Evolutionary conservation across 1,284 basidiomycete species (phyloP).

Genomic region (Austroboletus novae-zelandiae): DNA sequence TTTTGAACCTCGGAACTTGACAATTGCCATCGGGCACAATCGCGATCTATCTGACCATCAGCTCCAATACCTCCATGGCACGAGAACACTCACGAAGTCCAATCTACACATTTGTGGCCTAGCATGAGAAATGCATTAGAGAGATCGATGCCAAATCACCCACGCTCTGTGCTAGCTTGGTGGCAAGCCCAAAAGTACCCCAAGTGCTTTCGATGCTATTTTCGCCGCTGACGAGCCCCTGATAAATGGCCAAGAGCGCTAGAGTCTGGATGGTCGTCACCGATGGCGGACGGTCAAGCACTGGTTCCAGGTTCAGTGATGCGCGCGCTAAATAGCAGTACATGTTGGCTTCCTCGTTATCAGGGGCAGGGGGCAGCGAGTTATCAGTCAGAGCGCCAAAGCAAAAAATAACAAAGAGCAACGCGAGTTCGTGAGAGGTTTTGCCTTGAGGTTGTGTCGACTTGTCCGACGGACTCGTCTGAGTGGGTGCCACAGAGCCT

Average conservation of each 20-base stretch:
- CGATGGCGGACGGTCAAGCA: slow-evolving; percentile 63
- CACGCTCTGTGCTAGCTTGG: slow-evolving; percentile 65
- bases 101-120: slow-evolving; percentile 39
- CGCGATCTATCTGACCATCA: slow-evolving; percentile 48
- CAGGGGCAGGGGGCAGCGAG: slow-evolving; percentile 47
- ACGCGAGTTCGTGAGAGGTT: slow-evolving; percentile 54
- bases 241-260: slow-evolving; percentile 65
- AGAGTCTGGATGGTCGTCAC: slow-evolving; percentile 67
- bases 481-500: slow-evolving; percentile 24
- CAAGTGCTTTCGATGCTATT: slow-evolving; percentile 62
- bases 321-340: slow-evolving; percentile 58
- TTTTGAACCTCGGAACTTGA: slow-evolving; percentile 60
- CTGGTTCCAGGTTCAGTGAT: slow-evolving; percentile 60
- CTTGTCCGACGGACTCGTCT: not conserved
- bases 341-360: slow-evolving; percentile 48
- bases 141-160: slow-evolving; percentile 26
- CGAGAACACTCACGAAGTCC: slow-evolving; percentile 57
- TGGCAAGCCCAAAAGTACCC: slow-evolving; percentile 57
- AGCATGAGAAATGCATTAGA: slow-evolving; percentile 7
- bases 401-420: slow-evolving; percentile 56
- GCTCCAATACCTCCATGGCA: slow-evolving; percentile 1
- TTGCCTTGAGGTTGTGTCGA: slow-evolving; percentile 18
- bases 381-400: slow-evolving; percentile 57
- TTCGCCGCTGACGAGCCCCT: slow-evolving; percentile 55
- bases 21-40: slow-evolving; percentile 66